Percentiles rank a stretch among this genome's conserved stretches.
Conservation (phyloP, 148 eudicot species). For the Agrostemma githago region DNA sequence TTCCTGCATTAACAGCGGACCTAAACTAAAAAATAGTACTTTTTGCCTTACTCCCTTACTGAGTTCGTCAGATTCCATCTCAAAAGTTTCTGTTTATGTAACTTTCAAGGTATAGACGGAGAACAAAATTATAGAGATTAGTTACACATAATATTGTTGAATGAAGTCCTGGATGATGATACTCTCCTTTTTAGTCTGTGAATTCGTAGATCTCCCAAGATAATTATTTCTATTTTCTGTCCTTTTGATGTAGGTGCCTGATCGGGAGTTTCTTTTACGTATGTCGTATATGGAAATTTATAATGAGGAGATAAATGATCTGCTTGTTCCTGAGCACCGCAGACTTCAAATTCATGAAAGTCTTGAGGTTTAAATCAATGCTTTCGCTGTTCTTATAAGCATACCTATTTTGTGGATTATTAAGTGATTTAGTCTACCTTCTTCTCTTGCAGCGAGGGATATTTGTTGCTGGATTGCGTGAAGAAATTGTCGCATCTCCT, state of each 20-base stretch:
- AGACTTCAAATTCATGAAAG: conserved; percentile 92
- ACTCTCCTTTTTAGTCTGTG: not conserved
- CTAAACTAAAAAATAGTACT: not conserved
- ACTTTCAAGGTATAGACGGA: not conserved
- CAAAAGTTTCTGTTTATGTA: not conserved
- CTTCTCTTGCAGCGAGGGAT: conserved; percentile 66
- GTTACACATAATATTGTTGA: too few species aligned
- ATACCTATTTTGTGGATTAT: not conserved
- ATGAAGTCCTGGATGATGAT: not conserved
- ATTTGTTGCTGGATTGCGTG: conserved; percentile 91
- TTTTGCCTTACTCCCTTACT: not conserved
- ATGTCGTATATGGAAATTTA: conserved; percentile 99
- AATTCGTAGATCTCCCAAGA: not conserved
- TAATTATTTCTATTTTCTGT: conserved; percentile 10
- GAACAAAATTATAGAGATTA: not conserved
- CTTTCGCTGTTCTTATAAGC: not conserved
- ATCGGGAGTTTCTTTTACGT: conserved; percentile 80
- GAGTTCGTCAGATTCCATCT: not conserved
- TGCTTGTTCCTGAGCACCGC: conserved; percentile 86
- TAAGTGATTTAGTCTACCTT: conserved; percentile 3
- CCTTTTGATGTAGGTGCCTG: conserved; percentile 44
- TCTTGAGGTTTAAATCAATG: conserved; percentile 49
- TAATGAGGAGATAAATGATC: conserved; percentile 93
- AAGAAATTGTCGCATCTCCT: conserved; percentile 93
- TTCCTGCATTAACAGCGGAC: not conserved